Base-by-base conservation (phyloP, 371 early-diverging fungal species). In the Mortierella sp. region DNA sequence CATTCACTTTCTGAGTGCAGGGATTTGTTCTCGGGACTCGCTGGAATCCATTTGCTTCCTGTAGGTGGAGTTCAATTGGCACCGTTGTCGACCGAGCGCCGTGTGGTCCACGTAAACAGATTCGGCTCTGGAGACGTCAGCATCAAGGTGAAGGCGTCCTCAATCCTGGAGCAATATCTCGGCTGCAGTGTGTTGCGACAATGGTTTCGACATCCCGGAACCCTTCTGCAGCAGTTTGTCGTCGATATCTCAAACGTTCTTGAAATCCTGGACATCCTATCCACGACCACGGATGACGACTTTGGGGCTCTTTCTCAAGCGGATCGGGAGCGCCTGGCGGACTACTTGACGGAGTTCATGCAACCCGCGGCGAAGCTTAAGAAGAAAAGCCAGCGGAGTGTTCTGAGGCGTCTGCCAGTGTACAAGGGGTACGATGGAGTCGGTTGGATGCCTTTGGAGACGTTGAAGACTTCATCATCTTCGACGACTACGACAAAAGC, bases 31-130 rank as follows among this genome's bases (percentile, higher is more conserved):
- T 44, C 41, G 6, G 31, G n/a, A 13, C 44, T 79, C 1, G 41
- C n/a, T 2, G 71, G 71, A 0, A 2, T 61, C 1, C 74, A 79
- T 39, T 64, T 79, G 0, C 29, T 79, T 7, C 79, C 74, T 7
- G 44, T 75, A 19, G 65, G 52, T 8, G 50, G 7, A 26, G n/a
- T n/a, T 16, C 58, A 24, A 1, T 48, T 79, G 16, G 74, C 75
- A 5, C 74, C 79, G 14, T 44, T 79, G n/a, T 37, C 61, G 6
- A 52, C 9, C 3, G 24, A 24, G 1, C 16, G 31, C 2, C 53
- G n/a, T 0, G 65, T 71, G 0, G 44, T 71, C 34, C 55, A 53
- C n/a, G 9, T 66, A 10, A 66, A 63, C 10, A 14, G 39, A 8
- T 14, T 0, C 16, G 7, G 2, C 34, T 19, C 7, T 31, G 61